Evolutionary conservation across 371 early-diverging fungal species (phyloP).

Genomic region (Zopfochytrium polystomum): DNA sequence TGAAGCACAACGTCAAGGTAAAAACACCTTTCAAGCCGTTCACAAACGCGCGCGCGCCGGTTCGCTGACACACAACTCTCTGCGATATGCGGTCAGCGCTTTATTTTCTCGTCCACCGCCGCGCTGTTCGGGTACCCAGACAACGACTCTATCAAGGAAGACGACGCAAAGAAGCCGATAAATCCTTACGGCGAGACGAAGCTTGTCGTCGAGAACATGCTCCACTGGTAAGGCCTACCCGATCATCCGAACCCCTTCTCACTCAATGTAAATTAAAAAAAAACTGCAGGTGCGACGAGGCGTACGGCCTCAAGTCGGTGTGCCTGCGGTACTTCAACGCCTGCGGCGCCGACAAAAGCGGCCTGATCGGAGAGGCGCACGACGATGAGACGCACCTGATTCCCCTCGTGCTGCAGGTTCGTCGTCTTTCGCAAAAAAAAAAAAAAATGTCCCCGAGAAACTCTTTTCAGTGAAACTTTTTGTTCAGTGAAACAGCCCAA

Average conservation of each 20-base stretch:
- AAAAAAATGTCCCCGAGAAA: conserved; percentile 73
- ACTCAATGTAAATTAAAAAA: not conserved
- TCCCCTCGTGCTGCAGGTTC: conserved; percentile 80
- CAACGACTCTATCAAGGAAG: conserved; percentile 8
- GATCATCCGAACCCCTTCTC: not conserved
- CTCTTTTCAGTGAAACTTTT: conserved; percentile 84
- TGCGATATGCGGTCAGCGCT: conserved; percentile 16
- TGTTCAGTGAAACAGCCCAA: conserved; percentile 39
- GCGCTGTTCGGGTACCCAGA: conserved; percentile 30
- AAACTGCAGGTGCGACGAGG: not conserved
- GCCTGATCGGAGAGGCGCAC: conserved; percentile 42
- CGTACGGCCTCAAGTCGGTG: conserved; percentile 48
- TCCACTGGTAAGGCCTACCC: conserved; percentile 5
- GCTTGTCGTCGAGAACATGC: conserved; percentile 4
- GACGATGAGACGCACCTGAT: conserved; percentile 74
- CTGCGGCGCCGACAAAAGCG: conserved; percentile 41
- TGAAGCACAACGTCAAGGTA: conserved; percentile 85
- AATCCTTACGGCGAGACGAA: conserved; percentile 71
- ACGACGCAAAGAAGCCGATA: conserved; percentile 11
- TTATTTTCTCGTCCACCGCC: conserved; percentile 84
- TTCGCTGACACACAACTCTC: conserved; percentile 56
- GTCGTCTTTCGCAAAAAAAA: conserved; percentile 22
- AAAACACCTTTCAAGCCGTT: conserved; percentile 70
- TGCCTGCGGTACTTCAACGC: conserved; percentile 89
- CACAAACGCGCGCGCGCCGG: conserved; percentile 52